phyloP scores from a whole-genome alignment of 2,329 filamentous ascomycete genomes.

The Scytalidium sp. region DNA sequence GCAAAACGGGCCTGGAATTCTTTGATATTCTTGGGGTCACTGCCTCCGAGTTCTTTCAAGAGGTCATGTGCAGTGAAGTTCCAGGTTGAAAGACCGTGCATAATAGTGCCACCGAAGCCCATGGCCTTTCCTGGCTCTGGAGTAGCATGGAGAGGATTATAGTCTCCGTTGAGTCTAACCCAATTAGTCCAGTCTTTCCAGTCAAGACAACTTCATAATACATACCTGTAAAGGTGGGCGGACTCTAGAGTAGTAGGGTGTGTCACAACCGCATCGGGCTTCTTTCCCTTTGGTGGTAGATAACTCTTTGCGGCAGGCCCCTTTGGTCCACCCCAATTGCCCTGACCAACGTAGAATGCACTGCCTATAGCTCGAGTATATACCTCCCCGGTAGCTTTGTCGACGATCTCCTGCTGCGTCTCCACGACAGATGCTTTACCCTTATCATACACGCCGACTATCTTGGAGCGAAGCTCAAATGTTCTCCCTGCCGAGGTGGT shows the following conservation, averaged over 20 bases:
- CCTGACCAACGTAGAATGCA: constrained; percentile 67
- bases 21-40: constrained; percentile 76
- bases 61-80: constrained; percentile 75
- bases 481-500: constrained; percentile 55
- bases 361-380: constrained; percentile 59
- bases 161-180: constrained; percentile 86
- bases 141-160: constrained; percentile 88
- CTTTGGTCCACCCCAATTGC: constrained; percentile 84
- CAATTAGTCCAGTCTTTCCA: constrained; percentile 14
- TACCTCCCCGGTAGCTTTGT: constrained; percentile 56
- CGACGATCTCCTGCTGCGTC: constrained; percentile 62
- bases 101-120: constrained; percentile 86
- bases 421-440: constrained; percentile 68
- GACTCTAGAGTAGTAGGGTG: constrained; percentile 71
- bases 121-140: constrained; percentile 83
- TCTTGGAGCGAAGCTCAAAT: constrained; percentile 62
- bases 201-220: not conserved
- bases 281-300: constrained; percentile 69
- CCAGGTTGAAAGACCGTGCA: constrained; percentile 87
- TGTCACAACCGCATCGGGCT: constrained; percentile 67
- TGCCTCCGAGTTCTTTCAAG: constrained; percentile 69
- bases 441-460: constrained; percentile 71
- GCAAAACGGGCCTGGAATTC: constrained; percentile 90
- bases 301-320: constrained; percentile 77
- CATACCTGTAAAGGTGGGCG: constrained; percentile 67